Base-by-base conservation (phyloP, 1,284 basidiomycete species). In the Austropuccinia psidii region DNA sequence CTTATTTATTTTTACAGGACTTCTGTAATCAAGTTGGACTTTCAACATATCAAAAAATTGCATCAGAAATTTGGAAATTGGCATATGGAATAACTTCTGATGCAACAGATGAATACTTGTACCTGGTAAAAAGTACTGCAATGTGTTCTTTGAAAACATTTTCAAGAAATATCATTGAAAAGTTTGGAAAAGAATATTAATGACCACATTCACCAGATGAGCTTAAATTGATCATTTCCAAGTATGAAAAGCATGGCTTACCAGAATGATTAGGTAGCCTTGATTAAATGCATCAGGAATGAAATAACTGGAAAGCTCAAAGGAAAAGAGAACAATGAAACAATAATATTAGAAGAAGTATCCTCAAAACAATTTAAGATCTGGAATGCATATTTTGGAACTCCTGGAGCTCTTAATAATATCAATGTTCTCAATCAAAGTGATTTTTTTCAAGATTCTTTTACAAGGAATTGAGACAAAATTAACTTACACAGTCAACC, bases 261-360 rank as follows among this genome's bases (percentile, higher is more conserved):
- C 58, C 37, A 35, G 37, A 39, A 29, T 61, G 58, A 29, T 19
- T 43, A 13, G 58, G 58, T 29, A 29, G 5, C 24, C 21, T 29
- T 29, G 54, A 29, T 57, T 4, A 19, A 24, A 11, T 57, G 31
- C 58, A 39, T 24, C 41, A 39, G 58, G 58, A 31, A 21, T 39
- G 58, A 39, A 61, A 61, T 15, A 61, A 61, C 33, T 61, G 57
- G 57, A 11, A 27, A 60, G 35, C 24, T 21, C n/a, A 33, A 60
- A 60, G 57, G 57, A 7, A 58, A 58, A 21, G 55, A 58, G 17
- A 58, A 39, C n/a, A 37, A 4, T 19, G 19, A 33, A 6, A 58
- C 55, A 1, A 58, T 58, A n/a, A 39, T 58, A 4, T 39, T 37
- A 21, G 60, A 62, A 29, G 60, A 37, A 11, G 41, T 66, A 2